Conservation (phyloP, 192 early-diverging fungal species). For the Coemansia sp. region DNA sequence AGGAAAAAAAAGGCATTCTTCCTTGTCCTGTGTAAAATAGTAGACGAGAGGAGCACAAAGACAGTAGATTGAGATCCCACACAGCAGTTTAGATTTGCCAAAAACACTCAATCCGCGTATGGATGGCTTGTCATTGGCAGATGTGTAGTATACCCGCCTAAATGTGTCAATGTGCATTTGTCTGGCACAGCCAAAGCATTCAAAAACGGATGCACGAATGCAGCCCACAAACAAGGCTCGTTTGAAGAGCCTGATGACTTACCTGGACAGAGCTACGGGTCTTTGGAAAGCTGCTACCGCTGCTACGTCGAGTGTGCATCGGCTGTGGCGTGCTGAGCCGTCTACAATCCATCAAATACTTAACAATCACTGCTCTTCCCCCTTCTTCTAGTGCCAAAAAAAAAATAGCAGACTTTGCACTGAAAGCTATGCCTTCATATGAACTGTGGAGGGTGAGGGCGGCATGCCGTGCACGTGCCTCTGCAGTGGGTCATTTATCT, state of each 20-base stretch:
- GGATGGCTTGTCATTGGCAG: too few relatives aligned
- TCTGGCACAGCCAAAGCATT: constrained; percentile 1
- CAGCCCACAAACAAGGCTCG: neutral
- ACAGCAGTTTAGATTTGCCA: neutral
- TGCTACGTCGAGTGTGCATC: neutral
- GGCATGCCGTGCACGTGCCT: constrained; percentile 9
- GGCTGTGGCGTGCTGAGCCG: constrained; percentile 13
- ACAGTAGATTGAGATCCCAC: neutral
- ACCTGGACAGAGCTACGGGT: constrained; percentile 8
- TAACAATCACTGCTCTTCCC: neutral
- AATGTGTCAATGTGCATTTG: neutral
- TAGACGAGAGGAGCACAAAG: constrained; percentile 1
- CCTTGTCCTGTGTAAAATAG: constrained; percentile 4
- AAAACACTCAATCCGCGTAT: too few relatives aligned
- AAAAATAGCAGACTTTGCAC: too few relatives aligned
- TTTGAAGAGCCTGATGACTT: constrained; percentile 1
- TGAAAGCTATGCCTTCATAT: neutral
- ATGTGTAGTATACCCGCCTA: too few relatives aligned
- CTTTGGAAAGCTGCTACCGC: constrained; percentile 5
- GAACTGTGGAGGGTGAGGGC: neutral
- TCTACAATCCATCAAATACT: constrained; percentile 4
- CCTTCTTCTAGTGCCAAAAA: neutral
- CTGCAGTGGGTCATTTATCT: constrained; percentile 5
- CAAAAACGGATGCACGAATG: neutral
- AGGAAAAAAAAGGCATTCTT: too few relatives aligned